Conservation (phyloP, 148 eudicot species). For the Rhododendron simsii region DNA sequence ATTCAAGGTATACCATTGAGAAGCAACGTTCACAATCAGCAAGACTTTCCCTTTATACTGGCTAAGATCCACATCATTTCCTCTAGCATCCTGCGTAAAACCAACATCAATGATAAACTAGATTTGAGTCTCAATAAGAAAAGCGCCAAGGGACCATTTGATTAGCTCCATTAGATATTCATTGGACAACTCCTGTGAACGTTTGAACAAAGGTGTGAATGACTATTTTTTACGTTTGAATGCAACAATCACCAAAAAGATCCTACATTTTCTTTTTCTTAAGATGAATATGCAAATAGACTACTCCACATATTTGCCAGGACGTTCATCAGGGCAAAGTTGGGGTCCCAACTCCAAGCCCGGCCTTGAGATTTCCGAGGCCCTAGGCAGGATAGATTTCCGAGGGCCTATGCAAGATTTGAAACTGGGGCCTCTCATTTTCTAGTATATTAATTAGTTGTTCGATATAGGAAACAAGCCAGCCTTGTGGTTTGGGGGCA, state of each 20-base stretch:
- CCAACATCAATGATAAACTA: neutral
- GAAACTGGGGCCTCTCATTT: no score
- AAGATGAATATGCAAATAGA: no score
- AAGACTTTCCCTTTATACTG: conserved; percentile 35
- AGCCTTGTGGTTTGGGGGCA: no score
- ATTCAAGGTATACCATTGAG: conserved; percentile 30
- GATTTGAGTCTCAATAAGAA: neutral
- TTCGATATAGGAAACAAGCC: no score
- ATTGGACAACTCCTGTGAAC: neutral
- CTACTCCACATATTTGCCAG: no score
- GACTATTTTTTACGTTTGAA: neutral
- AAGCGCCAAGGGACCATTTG: neutral
- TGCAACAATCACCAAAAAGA: neutral
- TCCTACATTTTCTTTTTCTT: neutral
- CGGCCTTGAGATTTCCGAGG: no score
- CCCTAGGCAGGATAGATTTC: no score
- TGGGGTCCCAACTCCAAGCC: no score
- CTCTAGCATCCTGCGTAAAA: conserved; percentile 32
- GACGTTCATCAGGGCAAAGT: no score
- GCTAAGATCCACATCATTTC: conserved; percentile 38
- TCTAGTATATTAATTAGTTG: no score
- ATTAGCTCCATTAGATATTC: neutral
- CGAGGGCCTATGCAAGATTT: no score
- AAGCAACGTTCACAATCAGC: conserved; percentile 46
- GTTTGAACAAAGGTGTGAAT: no score